Base-by-base conservation (phyloP, 208 protist species). In the Herpetomonas samuelpessoai region DNA sequence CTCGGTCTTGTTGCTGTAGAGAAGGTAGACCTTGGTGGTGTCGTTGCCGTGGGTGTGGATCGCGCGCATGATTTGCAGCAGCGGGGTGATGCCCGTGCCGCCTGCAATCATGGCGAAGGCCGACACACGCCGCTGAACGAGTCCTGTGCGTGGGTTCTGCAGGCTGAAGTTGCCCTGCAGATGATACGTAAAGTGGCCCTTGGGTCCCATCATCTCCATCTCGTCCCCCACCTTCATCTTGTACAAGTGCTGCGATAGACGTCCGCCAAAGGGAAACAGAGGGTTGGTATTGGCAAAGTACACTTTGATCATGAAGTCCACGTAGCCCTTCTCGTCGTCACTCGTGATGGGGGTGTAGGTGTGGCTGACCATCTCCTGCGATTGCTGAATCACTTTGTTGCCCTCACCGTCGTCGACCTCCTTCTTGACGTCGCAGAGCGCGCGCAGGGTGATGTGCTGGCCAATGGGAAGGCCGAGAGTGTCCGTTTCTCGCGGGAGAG, bases 301-400 rank as follows among this genome's bases (percentile, higher is more conserved):
- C 25, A 97, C 82, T 68, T 98, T 98, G 56, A 97, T 81, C 35
- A 97, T 73, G 49, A 98, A 88, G 51, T 98, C 92, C 4, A 98
- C 89, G 71, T 90, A 88, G 53, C 92, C 95, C 54, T 83, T 66
- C 21, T 96, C 87, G 38, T 93, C 88, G 54, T 98, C 80, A 28
- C 72, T 84, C 12, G 77, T 82, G 55, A 93, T 89, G 44, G 95
- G 95, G 2, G 95, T 98, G 80, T 98, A 98, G 31, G 88, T 67
- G 65, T 96, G 86, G 44, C 81, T 57, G 26, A 93, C 82, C 29
- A 74, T 62, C 59, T 93, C 77, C 25, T 68, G 55, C n/a, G n/a
- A n/a, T n/a, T n/a, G n/a, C 49, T 86, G 79, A 18, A 64, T 71
- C 24, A 58, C 55, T 0, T 9, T 29, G 47, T 2, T 39, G 14